Evolutionary conservation across 495 filamentous ascomycete species (phyloP).

Genomic region (Penicillium canescens): DNA sequence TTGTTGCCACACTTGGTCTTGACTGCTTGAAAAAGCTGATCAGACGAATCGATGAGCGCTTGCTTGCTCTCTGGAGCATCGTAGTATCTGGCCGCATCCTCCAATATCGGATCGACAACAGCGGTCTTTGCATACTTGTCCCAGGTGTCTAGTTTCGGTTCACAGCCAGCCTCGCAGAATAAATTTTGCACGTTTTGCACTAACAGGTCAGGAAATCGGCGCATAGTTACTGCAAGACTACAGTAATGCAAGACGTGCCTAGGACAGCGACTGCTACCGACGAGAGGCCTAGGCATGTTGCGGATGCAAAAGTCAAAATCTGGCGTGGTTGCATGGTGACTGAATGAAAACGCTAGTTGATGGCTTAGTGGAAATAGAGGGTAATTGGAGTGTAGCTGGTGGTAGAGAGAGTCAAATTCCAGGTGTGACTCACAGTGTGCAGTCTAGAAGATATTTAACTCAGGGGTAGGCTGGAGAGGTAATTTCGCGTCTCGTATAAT

Average conservation of each 20-base stretch:
- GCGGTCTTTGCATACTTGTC: neutral
- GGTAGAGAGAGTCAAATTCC: too few species aligned
- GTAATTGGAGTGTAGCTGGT: too few species aligned
- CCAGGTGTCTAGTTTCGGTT: neutral
- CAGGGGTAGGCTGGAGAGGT: too few species aligned
- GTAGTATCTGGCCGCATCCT: neutral
- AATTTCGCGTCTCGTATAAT: too few species aligned
- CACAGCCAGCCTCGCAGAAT: neutral
- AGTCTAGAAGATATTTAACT: too few species aligned
- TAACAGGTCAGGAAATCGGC: neutral
- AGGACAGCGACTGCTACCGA: neutral
- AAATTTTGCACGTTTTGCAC: neutral
- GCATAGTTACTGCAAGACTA: neutral
- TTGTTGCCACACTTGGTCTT: neutral
- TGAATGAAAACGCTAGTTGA: too few species aligned
- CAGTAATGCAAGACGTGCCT: neutral
- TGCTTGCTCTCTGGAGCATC: neutral
- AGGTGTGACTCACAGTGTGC: too few species aligned
- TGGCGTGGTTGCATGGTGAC: neutral
- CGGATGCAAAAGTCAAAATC: neutral
- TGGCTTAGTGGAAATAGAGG: too few species aligned
- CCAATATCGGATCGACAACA: neutral
- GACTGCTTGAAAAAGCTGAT: neutral
- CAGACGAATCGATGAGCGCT: neutral
- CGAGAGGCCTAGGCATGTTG: neutral